Conservation (phyloP, 768 basidiomycete genomes). For the Panellus pusillus region DNA sequence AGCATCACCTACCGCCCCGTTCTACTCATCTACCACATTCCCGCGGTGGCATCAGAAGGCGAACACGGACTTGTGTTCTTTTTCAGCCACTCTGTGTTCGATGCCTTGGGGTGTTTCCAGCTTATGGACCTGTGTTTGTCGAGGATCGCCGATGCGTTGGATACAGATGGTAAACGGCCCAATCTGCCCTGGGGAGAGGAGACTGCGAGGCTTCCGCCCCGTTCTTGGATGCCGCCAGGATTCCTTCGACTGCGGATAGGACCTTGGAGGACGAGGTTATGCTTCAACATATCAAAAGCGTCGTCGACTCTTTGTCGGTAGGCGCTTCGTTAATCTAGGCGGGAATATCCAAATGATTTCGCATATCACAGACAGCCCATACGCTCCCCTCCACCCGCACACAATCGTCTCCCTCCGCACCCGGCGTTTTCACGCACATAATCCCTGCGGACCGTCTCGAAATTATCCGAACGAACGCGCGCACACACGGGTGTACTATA, state of each 20-base stretch:
- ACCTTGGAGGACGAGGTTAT: too few relatives aligned
- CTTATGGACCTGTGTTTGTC: neutral
- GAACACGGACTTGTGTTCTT: neutral
- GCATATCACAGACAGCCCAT: too few relatives aligned
- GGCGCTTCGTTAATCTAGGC: too few relatives aligned
- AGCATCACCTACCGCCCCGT: neutral
- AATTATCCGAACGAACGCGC: too few relatives aligned
- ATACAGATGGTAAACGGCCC: neutral
- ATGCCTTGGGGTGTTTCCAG: neutral
- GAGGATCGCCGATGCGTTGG: neutral
- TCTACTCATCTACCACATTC: neutral
- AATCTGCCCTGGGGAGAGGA: neutral
- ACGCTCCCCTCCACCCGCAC: too few relatives aligned
- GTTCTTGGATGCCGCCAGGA: neutral
- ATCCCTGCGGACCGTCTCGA: too few relatives aligned
- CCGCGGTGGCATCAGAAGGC: neutral
- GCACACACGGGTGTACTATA: too few relatives aligned
- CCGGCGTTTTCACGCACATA: too few relatives aligned
- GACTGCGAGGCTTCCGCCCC: neutral
- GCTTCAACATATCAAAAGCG: too few relatives aligned
- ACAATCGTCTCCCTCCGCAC: too few relatives aligned
- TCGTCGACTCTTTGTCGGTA: too few relatives aligned
- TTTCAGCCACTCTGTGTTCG: neutral
- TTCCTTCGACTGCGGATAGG: neutral
- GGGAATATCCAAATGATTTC: too few relatives aligned